Conservation (phyloP, 2,329 filamentous ascomycete species). For the Huntiella moniliformis region DNA sequence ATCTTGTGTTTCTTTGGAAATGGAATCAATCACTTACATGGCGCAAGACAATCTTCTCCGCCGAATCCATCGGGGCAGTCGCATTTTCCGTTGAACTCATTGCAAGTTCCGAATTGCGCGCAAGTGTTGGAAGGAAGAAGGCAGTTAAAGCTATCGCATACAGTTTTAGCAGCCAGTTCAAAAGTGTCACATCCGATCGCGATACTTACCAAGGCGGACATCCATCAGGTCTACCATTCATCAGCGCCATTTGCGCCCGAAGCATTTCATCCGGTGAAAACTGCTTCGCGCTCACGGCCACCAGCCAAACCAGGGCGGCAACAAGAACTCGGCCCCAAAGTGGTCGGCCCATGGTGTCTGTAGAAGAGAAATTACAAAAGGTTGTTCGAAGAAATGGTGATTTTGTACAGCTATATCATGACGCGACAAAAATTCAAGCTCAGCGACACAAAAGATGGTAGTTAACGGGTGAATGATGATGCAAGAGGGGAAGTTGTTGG, state of each 20-base stretch:
- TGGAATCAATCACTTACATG: constrained; percentile 31
- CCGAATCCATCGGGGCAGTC: constrained; percentile 82
- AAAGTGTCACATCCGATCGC: constrained; percentile 11
- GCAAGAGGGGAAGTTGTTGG: too few relatives aligned
- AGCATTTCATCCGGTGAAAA: constrained; percentile 42
- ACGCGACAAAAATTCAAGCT: too few relatives aligned
- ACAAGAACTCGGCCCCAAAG: background rate
- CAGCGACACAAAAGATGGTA: too few relatives aligned
- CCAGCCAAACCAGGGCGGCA: background rate
- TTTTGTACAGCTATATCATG: too few relatives aligned
- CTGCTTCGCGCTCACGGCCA: constrained; percentile 24
- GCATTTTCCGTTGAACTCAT: constrained; percentile 80
- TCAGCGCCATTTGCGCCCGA: constrained; percentile 47
- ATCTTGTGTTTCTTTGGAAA: background rate
- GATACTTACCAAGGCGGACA: constrained; percentile 55
- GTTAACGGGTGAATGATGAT: too few relatives aligned
- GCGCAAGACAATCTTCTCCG: constrained; percentile 79
- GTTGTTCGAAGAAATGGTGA: too few relatives aligned
- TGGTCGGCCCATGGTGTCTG: background rate
- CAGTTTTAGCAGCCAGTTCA: constrained; percentile 15
- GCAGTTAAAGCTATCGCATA: constrained; percentile 70
- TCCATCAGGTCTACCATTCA: constrained; percentile 54
- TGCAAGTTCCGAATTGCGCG: constrained; percentile 77
- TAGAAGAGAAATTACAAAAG: background rate
- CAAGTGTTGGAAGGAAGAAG: constrained; percentile 83